Percentiles rank a stretch among this genome's conserved stretches.
Evolutionary conservation across 2,329 filamentous ascomycete genomes (phyloP).

Genomic region (Diplodia mutila): DNA sequence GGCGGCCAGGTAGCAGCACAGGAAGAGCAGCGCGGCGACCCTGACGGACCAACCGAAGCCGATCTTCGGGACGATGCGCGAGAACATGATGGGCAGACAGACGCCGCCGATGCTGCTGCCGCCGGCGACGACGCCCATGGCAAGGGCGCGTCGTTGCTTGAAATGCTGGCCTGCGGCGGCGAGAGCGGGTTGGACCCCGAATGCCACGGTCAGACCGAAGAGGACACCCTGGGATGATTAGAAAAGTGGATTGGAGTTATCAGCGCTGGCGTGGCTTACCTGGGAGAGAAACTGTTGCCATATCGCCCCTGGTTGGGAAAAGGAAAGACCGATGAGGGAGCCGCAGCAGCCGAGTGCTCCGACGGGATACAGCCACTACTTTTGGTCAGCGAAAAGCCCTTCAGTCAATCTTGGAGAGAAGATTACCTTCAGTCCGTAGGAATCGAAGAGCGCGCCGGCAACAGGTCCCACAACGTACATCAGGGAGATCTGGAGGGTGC

Average conservation of each 20-base stretch:
- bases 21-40: conserved; percentile 19
- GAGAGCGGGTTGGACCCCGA: conserved; percentile 25
- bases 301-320: conserved; percentile 1
- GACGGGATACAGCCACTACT: not conserved
- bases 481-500: conserved; percentile 4
- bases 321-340: conserved; percentile 13
- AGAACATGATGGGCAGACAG: conserved; percentile 25
- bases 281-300: conserved; percentile 17
- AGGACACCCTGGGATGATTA: conserved; percentile 20
- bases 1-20: conserved; percentile 24
- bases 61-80: conserved; percentile 21
- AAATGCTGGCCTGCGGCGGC: conserved; percentile 27
- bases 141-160: conserved; percentile 23
- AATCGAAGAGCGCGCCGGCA: conserved; percentile 7
- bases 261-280: not conserved
- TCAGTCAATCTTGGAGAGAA: too few relatives aligned
- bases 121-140: conserved; percentile 26
- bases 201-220: conserved; percentile 24
- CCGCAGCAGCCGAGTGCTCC: conserved; percentile 6
- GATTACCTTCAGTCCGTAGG: conserved; percentile 12
- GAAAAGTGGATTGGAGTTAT: not conserved
- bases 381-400: not conserved
- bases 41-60: conserved; percentile 25
- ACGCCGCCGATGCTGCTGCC: conserved; percentile 23
- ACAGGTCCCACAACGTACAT: conserved; percentile 12